phyloP scores from a whole-genome alignment of 257 asterid genomes.

The Buddleja alternifolia region DNA sequence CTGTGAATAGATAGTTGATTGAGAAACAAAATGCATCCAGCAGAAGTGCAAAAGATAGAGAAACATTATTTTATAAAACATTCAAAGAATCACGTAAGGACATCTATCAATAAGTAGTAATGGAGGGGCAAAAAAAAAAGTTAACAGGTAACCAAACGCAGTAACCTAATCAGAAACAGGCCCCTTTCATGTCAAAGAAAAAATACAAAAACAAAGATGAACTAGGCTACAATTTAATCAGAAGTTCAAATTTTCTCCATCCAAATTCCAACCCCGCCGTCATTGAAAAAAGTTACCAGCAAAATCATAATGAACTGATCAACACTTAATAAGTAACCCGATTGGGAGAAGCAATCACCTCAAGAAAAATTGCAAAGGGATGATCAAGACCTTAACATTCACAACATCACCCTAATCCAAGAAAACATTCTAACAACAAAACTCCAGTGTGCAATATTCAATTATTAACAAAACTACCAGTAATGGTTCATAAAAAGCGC shows the following conservation, averaged over 20 bases:
- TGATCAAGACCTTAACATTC: background rate
- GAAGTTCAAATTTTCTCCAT: background rate
- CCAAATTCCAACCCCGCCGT: background rate
- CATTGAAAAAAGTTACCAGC: background rate
- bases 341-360: background rate
- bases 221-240: no score
- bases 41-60: no score
- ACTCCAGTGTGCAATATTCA: background rate
- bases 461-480: background rate
- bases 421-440: background rate
- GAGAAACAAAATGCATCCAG: no score
- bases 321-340: background rate
- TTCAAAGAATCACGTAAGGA: no score
- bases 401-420: background rate
- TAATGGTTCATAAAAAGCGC: background rate
- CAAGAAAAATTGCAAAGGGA: conserved; percentile 1
- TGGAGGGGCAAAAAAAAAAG: no score
- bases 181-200: conserved; percentile 5
- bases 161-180: background rate
- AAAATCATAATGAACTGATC: background rate
- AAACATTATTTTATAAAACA: no score
- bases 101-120: no score
- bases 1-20: no score
- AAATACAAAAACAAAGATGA: no score
- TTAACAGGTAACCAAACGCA: background rate